Conservation (phyloP, 1,284 basidiomycete genomes). For the Cystobasidium pallidum region DNA sequence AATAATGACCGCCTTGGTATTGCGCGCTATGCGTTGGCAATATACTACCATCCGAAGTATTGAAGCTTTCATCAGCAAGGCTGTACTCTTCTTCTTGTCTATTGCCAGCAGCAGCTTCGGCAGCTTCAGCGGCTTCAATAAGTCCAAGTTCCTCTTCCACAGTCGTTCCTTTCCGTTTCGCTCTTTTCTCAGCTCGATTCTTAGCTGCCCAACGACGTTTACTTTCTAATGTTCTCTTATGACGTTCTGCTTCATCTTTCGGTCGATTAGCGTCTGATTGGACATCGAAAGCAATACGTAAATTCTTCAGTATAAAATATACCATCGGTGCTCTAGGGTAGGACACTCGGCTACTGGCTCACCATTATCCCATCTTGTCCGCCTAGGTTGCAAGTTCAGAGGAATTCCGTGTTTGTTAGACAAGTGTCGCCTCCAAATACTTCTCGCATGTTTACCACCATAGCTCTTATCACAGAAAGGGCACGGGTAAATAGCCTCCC, state of each 20-base stretch:
- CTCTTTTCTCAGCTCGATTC: slow-evolving; percentile 55
- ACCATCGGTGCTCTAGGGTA: neutral
- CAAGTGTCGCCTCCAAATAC: slow-evolving; percentile 63
- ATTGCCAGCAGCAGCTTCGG: slow-evolving; percentile 3
- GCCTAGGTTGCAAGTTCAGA: slow-evolving; percentile 60
- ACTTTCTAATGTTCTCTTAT: slow-evolving; percentile 60
- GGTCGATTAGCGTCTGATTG: slow-evolving; percentile 60
- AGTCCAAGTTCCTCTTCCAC: slow-evolving; percentile 23
- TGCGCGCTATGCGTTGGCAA: neutral
- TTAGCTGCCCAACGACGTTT: slow-evolving; percentile 63
- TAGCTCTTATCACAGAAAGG: slow-evolving; percentile 60
- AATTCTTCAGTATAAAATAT: neutral
- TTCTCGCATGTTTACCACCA: slow-evolving; percentile 62
- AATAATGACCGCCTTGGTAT: neutral
- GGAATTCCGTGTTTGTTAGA: slow-evolving; percentile 64
- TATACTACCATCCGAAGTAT: neutral
- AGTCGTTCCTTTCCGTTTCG: slow-evolving; percentile 41
- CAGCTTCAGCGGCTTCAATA: slow-evolving; percentile 33
- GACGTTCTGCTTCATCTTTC: slow-evolving; percentile 60
- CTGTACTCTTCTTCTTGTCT: neutral
- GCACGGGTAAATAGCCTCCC: slow-evolving; percentile 55
- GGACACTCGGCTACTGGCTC: too few species aligned
- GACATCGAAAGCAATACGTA: neutral
- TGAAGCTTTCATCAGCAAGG: slow-evolving; percentile 9
- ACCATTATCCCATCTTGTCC: slow-evolving; percentile 63